Evolutionary conservation across 1,139 yeast species (phyloP).

Genomic region (Taphrina wiesneri): DNA sequence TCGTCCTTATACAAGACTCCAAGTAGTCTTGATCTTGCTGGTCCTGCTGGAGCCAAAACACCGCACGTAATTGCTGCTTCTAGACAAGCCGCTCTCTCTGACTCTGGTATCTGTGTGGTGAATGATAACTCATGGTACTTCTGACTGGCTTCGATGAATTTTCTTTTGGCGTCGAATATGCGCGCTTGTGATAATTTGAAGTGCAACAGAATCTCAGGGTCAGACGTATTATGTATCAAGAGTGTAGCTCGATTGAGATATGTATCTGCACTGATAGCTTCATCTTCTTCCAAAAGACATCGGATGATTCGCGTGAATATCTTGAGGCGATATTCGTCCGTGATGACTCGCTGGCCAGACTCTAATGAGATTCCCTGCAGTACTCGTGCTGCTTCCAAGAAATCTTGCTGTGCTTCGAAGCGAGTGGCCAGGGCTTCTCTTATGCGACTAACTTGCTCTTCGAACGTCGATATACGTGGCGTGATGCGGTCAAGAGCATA

Average conservation of each 20-base stretch:
- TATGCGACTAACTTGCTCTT: constrained; percentile 43
- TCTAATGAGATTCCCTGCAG: constrained; percentile 42
- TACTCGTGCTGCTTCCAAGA: constrained; percentile 42
- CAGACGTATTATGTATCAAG: constrained; percentile 40
- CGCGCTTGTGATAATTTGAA: constrained; percentile 47
- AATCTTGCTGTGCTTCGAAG: constrained; percentile 42
- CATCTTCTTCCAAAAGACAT: constrained; percentile 45
- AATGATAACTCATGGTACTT: constrained; percentile 45
- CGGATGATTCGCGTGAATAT: constrained; percentile 45
- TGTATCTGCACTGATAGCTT: constrained; percentile 45
- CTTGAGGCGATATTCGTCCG: constrained; percentile 43
- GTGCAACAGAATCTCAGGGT: constrained; percentile 40
- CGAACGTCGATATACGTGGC: constrained; percentile 42
- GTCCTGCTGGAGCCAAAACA: constrained; percentile 48
- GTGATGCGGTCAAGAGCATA: constrained; percentile 37
- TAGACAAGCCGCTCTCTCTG: constrained; percentile 44
- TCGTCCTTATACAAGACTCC: constrained; percentile 45
- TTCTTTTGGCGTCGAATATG: constrained; percentile 44
- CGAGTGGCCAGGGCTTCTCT: constrained; percentile 44
- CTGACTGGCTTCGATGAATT: constrained; percentile 45
- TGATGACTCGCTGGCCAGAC: constrained; percentile 41
- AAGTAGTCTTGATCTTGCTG: constrained; percentile 44
- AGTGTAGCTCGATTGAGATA: constrained; percentile 44
- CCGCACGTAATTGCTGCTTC: constrained; percentile 45
- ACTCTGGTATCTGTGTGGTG: constrained; percentile 42